phyloP scores from a whole-genome alignment of 441 rosid species.

The Flueggea neowawraea region DNA sequence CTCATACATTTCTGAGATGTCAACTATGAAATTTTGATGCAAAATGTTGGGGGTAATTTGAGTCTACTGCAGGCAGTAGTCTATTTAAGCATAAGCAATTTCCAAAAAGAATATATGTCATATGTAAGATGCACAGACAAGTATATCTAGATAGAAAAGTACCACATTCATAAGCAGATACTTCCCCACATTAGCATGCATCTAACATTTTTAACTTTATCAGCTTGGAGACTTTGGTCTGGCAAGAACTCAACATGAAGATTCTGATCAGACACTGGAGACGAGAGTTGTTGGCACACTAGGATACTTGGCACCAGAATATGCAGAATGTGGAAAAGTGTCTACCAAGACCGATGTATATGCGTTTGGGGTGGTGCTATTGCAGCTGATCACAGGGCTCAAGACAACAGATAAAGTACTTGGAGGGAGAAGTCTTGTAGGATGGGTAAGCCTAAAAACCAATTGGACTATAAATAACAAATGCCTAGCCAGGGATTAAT shows the following conservation, averaged over 20 bases:
- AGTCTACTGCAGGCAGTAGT: too few species aligned
- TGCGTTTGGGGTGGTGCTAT: conserved; percentile 62
- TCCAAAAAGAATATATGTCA: too few species aligned
- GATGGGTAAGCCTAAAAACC: conserved; percentile 39
- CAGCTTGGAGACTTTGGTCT: conserved; percentile 79
- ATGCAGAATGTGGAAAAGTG: conserved; percentile 67
- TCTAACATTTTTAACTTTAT: conserved; percentile 32
- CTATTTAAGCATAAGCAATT: too few species aligned
- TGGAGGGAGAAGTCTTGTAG: conserved; percentile 57
- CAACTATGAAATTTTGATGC: too few species aligned
- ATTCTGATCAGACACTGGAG: conserved; percentile 54
- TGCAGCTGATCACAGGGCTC: conserved; percentile 57
- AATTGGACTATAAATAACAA: not conserved
- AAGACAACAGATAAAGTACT: conserved; percentile 51
- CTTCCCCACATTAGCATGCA: conserved; percentile 48
- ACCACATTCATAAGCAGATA: conserved; percentile 34
- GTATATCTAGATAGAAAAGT: too few species aligned
- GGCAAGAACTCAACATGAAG: conserved; percentile 61
- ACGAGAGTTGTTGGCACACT: conserved; percentile 70
- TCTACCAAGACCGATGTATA: conserved; percentile 71
- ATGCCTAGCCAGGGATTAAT: not conserved
- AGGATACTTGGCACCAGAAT: conserved; percentile 74
- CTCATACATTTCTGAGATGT: too few species aligned
- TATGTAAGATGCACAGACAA: not conserved
- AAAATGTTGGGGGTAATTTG: too few species aligned